Evolutionary conservation across 176 grass and related monocot species (phyloP).

Genomic region (Triticum monococcum): DNA sequence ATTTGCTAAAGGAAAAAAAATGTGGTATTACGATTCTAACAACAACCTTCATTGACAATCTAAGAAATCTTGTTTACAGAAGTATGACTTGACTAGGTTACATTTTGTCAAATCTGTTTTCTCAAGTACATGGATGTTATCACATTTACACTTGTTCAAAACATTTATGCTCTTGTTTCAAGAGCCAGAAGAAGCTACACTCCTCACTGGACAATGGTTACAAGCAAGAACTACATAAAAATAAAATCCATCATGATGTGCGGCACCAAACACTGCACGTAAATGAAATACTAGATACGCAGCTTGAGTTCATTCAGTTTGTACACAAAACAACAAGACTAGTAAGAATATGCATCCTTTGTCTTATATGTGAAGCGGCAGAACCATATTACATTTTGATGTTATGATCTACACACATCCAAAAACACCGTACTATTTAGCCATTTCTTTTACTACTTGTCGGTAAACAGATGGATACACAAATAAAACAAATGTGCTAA

Average conservation of each 20-base stretch:
- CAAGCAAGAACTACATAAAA: not conserved
- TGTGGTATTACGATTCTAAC: not conserved
- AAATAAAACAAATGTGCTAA: constrained; percentile 5
- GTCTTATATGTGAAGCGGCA: not conserved
- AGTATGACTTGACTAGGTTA: not conserved
- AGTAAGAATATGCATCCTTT: not conserved
- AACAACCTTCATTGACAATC: not conserved
- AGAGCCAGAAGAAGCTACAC: constrained; percentile 7
- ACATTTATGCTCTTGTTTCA: constrained; percentile 1
- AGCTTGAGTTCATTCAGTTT: not conserved
- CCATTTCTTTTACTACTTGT: constrained; percentile 1
- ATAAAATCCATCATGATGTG: constrained; percentile 8
- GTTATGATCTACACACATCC: not conserved
- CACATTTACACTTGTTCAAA: not conserved
- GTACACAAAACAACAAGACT: not conserved
- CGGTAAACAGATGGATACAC: not conserved
- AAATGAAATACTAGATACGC: constrained; percentile 7
- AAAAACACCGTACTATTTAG: not conserved
- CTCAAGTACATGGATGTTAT: not conserved
- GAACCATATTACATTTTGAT: not conserved
- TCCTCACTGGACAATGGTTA: not conserved
- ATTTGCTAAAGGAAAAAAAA: not conserved
- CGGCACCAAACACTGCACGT: not conserved
- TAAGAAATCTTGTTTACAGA: constrained; percentile 20
- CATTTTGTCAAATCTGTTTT: not conserved